Evolutionary conservation across 106 monocot species (phyloP).

Genomic region (Ottelia alismoides): DNA sequence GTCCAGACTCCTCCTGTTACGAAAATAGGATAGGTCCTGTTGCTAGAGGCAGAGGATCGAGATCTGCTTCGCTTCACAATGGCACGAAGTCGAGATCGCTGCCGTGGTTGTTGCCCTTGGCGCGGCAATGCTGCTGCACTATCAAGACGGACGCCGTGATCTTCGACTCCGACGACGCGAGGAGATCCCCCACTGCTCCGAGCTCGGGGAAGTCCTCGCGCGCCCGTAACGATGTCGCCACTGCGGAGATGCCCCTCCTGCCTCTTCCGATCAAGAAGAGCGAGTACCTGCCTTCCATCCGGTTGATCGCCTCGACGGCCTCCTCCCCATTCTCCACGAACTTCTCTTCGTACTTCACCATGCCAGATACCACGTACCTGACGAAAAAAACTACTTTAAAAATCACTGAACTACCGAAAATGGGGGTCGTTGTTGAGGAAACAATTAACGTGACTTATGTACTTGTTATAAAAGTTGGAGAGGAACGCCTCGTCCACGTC

Average conservation of each 20-base stretch:
- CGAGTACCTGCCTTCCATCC: conserved; percentile 38
- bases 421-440: background rate
- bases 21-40: too few relatives aligned
- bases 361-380: conserved; percentile 25
- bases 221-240: conserved; percentile 19
- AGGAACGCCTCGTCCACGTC: conserved; percentile 15
- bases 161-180: conserved; percentile 29
- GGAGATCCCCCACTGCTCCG: conserved; percentile 32
- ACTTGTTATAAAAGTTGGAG: conserved; percentile 19
- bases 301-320: conserved; percentile 12
- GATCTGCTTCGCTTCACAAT: too few relatives aligned
- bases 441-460: background rate
- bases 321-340: conserved; percentile 18
- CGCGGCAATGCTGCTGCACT: conserved; percentile 21
- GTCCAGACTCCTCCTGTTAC: too few relatives aligned
- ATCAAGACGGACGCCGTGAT: conserved; percentile 25
- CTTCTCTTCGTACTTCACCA: conserved; percentile 27
- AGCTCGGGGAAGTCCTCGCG: conserved; percentile 38
- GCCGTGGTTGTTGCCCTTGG: background rate
- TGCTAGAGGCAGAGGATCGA: too few relatives aligned
- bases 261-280: conserved; percentile 43
- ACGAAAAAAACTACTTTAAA: background rate
- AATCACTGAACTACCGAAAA: background rate
- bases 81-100: background rate
- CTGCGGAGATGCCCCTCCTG: background rate